These are phyloP conservation scores for Chamaecrista fasciculata DNA, from an alignment of 306 rosid species.

Conservation along the genomic window DNA sequence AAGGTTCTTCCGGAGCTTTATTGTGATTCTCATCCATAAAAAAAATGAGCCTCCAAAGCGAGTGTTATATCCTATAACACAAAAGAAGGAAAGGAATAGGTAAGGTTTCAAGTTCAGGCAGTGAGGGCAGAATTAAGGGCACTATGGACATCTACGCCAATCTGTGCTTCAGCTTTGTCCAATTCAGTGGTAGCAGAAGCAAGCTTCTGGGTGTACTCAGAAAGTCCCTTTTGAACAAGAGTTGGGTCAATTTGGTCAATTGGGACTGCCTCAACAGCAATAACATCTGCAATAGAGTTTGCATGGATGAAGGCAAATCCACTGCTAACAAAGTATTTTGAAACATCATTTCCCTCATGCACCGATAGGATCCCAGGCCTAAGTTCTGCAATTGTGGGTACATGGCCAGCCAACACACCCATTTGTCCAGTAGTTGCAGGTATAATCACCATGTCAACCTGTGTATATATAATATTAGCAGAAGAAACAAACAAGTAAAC, in stretches of 20 bases:
- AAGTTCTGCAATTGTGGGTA: slow-evolving; percentile 16
- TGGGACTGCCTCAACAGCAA: not conserved
- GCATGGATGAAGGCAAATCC: slow-evolving; percentile 11
- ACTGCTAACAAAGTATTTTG: not conserved
- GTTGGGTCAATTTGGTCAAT: not conserved
- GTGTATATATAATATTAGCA: not conserved
- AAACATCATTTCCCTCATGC: not conserved
- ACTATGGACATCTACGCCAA: slow-evolving; percentile 59
- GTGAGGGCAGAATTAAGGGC: slow-evolving; percentile 49
- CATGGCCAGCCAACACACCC: not conserved
- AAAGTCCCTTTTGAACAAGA: not conserved
- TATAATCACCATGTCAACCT: not conserved
- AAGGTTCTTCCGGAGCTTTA: not conserved
- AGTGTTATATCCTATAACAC: not conserved
- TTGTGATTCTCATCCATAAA: too few species aligned
- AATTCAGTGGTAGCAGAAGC: not conserved
- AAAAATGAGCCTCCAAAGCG: too few species aligned
- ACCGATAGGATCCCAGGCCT: not conserved
- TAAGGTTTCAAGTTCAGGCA: too few species aligned
- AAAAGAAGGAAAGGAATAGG: not conserved
- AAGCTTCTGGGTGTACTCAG: not conserved
- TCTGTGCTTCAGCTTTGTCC: slow-evolving; percentile 43
- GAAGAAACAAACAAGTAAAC: not conserved
- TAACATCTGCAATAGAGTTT: slow-evolving; percentile 1
- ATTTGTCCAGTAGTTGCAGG: not conserved